phyloP scores from a whole-genome alignment of 2,329 filamentous ascomycete species.

The Phyllachora maydis region DNA sequence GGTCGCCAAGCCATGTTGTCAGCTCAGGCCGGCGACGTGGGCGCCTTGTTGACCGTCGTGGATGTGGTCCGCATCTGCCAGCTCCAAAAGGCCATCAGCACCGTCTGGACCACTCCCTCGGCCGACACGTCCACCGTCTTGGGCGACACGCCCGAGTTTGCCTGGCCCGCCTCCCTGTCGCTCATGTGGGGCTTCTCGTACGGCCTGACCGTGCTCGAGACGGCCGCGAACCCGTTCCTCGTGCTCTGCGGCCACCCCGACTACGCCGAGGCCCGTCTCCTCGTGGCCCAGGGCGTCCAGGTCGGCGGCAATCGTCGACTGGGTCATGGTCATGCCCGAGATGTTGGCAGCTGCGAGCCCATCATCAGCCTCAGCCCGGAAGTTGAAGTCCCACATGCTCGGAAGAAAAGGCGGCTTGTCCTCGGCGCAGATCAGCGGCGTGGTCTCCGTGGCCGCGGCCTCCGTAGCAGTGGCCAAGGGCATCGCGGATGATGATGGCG shows the following conservation, averaged over 20 bases:
- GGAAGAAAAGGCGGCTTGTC: constrained; percentile 21
- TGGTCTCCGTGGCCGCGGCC: constrained; percentile 8
- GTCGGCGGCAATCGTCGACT: constrained; percentile 56
- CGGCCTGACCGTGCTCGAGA: constrained; percentile 61
- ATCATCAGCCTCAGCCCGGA: constrained; percentile 14
- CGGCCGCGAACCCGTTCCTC: constrained; percentile 58
- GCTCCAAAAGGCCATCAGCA: constrained; percentile 49
- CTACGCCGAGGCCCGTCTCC: constrained; percentile 54
- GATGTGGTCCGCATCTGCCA: constrained; percentile 84
- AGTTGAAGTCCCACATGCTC: constrained; percentile 35
- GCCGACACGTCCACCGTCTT: constrained; percentile 21
- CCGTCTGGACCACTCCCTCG: constrained; percentile 15
- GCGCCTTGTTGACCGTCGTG: constrained; percentile 71
- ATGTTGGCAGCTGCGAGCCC: constrained; percentile 45
- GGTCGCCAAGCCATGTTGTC: too few relatives aligned
- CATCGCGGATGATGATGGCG: too few relatives aligned
- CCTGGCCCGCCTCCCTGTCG: constrained; percentile 61
- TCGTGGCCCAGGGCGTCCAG: constrained; percentile 59
- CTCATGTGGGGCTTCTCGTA: constrained; percentile 95
- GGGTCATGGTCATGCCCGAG: constrained; percentile 62
- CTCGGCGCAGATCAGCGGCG: constrained; percentile 9
- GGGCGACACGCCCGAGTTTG: constrained; percentile 29
- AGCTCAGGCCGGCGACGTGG: too few relatives aligned
- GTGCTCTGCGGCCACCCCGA: constrained; percentile 51
- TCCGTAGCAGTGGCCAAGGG: too few relatives aligned